Evolutionary conservation across 352 stramenopile genomes (phyloP), one percentile per base, ranked within the genome.

Genomic region (Pythium oligandrum): DNA sequence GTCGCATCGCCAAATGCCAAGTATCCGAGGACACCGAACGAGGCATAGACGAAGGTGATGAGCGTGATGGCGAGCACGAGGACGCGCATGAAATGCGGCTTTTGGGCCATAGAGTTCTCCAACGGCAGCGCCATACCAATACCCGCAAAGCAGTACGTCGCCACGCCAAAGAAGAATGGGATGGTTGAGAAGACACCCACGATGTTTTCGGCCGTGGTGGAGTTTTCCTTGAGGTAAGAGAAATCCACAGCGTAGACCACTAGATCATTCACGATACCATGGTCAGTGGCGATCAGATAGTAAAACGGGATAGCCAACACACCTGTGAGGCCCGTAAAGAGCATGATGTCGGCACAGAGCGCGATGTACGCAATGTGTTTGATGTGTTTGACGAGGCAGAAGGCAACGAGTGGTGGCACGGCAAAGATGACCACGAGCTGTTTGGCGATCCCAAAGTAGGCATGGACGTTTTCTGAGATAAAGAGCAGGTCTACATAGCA

Each of bases 101-200:
- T 72, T 54, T 91, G 59, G 32, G 66, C 51, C 59, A 78, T 84
- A 12, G 71, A 78, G 8, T 73, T 71, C 58, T 93, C 74, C 6
- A 95, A 61, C 42, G 68, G 75, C 6, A 95, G 63, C 34, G 90
- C 74, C 51, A 95, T 70, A 32, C 78, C 80, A 4, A 90, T 73
- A 39, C 82, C 82, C 48, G 88, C 79, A 48, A 93, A 89, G 54
- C 70, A 87, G 66, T 93, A 95, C 42, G 86, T 78, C 34, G 79
- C 75, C 37, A 95, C 68, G 44, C 70, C 73, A 44, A 86, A 83
- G 36, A 92, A 86, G 61, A 86, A 90, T 31, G 87, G 59, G 10
- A 90, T 59, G 40, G 75, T 80, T 11, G 57, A 51, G 32, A 70
- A 67, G 50, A 76, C 67, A 26, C 80, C 64, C 39, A 58, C 56